phyloP scores from a whole-genome alignment of 2,329 filamentous ascomycete genomes.

The Apiospora koreana region DNA sequence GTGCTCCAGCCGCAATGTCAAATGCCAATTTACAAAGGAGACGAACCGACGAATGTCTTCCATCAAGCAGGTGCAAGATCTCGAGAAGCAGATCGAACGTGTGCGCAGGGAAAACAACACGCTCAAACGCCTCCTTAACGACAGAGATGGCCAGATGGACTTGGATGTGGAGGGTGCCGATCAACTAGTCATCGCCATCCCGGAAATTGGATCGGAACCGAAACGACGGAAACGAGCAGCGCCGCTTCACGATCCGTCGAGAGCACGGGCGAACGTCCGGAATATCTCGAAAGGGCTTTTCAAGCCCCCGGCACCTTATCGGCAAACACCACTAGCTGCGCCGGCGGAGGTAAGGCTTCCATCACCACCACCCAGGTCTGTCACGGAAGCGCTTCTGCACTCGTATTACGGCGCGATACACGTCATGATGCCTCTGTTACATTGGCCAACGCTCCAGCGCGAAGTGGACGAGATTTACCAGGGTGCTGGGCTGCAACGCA shows the following conservation, averaged over 20 bases:
- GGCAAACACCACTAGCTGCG: conserved; percentile 47
- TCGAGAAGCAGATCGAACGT: conserved; percentile 86
- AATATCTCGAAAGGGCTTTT: conserved; percentile 77
- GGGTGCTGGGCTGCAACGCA: conserved; percentile 58
- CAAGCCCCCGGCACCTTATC: conserved; percentile 72
- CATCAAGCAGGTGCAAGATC: conserved; percentile 97
- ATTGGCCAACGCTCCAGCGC: conserved; percentile 81
- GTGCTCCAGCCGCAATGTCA: conserved; percentile 93
- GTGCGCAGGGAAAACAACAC: conserved; percentile 79
- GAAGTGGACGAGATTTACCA: conserved; percentile 79
- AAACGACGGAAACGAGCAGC: conserved; percentile 63
- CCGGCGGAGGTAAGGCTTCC: conserved; percentile 57
- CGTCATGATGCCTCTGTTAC: conserved; percentile 78
- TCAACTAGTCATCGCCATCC: conserved; percentile 57
- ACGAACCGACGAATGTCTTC: conserved; percentile 98
- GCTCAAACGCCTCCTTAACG: conserved; percentile 65
- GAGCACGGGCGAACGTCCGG: conserved; percentile 71
- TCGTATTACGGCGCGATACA: conserved; percentile 79
- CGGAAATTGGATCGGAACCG: conserved; percentile 66
- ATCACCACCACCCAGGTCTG: conserved; percentile 67
- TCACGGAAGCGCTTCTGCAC: conserved; percentile 71
- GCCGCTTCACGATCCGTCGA: conserved; percentile 67
- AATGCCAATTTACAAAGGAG: conserved; percentile 98
- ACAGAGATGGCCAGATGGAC: conserved; percentile 51
- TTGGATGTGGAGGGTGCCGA: conserved; percentile 49